Evolutionary conservation across 2,329 filamentous ascomycete genomes (phyloP).

Genomic region (Ophidiomyces ophidiicola): DNA sequence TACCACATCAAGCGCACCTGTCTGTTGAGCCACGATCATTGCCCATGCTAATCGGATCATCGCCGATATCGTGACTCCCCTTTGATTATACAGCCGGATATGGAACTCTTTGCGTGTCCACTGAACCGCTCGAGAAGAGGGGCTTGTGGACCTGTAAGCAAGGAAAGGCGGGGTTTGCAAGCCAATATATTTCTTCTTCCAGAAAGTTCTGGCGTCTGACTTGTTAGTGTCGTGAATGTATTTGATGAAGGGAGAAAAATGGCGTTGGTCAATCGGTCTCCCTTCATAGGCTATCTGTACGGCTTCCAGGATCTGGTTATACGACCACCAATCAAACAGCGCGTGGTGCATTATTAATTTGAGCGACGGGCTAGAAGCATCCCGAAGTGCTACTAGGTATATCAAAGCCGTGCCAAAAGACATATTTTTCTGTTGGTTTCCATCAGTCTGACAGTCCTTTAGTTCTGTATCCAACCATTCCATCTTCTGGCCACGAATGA

Average conservation of each 20-base stretch:
- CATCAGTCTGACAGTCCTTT: slow-evolving; percentile 12
- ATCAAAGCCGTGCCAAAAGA: slow-evolving; percentile 14
- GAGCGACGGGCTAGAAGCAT: slow-evolving; percentile 16
- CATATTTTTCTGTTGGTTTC: slow-evolving; percentile 7
- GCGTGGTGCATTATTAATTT: slow-evolving; percentile 34
- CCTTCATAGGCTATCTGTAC: slow-evolving; percentile 10
- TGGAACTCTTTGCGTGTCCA: slow-evolving; percentile 1
- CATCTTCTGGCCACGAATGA: slow-evolving; percentile 15
- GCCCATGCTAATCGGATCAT: slow-evolving; percentile 11
- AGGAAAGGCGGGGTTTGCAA: neutral
- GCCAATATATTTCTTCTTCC: slow-evolving; percentile 7
- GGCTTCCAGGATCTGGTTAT: slow-evolving; percentile 16
- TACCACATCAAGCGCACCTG: slow-evolving; percentile 27
- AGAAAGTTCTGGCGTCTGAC: slow-evolving; percentile 1
- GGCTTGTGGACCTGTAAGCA: neutral
- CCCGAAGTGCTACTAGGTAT: neutral
- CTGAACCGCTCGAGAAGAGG: neutral
- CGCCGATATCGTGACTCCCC: slow-evolving; percentile 6
- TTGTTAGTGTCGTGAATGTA: slow-evolving; percentile 1
- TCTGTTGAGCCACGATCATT: slow-evolving; percentile 5
- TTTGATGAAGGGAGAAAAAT: slow-evolving; percentile 9
- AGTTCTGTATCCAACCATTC: slow-evolving; percentile 4
- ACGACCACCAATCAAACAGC: slow-evolving; percentile 32
- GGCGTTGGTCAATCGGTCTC: slow-evolving; percentile 1
- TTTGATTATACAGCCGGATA: neutral